phyloP scores from a whole-genome alignment of 2,329 filamentous ascomycete genomes.

The Cercospora zeae-maydis region DNA sequence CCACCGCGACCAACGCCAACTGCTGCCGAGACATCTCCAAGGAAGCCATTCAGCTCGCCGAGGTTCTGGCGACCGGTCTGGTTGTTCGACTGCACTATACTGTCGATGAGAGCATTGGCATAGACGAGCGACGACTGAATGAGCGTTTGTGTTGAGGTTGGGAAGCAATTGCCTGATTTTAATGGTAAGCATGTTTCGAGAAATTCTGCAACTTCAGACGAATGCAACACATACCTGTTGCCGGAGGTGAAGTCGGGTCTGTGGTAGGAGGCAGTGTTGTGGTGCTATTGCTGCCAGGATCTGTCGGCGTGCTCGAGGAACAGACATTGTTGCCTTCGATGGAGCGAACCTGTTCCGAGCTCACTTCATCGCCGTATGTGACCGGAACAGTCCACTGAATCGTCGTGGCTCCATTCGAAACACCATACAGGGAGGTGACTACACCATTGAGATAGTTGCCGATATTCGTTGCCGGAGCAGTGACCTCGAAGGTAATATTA shows the following conservation, averaged over 20 bases:
- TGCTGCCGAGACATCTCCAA: slow-evolving; percentile 15
- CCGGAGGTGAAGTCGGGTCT: neutral
- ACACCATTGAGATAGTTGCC: slow-evolving; percentile 14
- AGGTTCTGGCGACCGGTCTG: slow-evolving; percentile 14
- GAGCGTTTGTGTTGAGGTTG: slow-evolving; percentile 5
- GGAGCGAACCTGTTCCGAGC: slow-evolving; percentile 5
- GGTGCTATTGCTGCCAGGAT: slow-evolving; percentile 4
- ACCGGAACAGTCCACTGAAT: slow-evolving; percentile 14
- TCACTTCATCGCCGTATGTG: slow-evolving; percentile 11
- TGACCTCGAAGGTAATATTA: slow-evolving; percentile 21
- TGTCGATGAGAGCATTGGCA: slow-evolving; percentile 16
- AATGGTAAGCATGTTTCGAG: neutral
- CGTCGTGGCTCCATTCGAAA: slow-evolving; percentile 16
- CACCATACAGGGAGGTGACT: slow-evolving; percentile 20
- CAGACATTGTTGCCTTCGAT: slow-evolving; percentile 12
- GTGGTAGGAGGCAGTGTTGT: neutral
- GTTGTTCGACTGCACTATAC: slow-evolving; percentile 15
- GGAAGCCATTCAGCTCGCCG: slow-evolving; percentile 16
- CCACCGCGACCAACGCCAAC: slow-evolving; percentile 4
- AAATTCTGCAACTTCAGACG: neutral
- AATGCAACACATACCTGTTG: neutral
- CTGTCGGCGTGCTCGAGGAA: neutral
- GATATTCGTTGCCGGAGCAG: slow-evolving; percentile 9
- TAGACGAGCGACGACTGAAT: slow-evolving; percentile 14
- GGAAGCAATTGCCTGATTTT: slow-evolving; percentile 9